Conservation (phyloP, 805 yeast genomes). For the Hanseniaspora singularis region DNA sequence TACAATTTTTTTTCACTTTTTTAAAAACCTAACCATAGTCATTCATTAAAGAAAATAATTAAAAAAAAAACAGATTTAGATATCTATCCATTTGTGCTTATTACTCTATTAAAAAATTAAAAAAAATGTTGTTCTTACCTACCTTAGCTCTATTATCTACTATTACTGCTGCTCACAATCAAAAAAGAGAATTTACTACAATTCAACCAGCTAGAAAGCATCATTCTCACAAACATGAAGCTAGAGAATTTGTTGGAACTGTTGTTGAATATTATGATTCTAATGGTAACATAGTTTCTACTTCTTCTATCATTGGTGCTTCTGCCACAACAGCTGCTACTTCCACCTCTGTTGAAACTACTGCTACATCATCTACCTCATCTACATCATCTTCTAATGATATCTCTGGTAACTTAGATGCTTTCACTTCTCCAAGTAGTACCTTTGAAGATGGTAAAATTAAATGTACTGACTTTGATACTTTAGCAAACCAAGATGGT, state of each 20-base stretch:
- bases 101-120: background rate
- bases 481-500: constrained; percentile 44
- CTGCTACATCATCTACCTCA: constrained; percentile 24
- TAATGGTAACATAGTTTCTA: constrained; percentile 24
- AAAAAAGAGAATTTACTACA: constrained; percentile 23
- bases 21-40: constrained; percentile 5
- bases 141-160: constrained; percentile 19
- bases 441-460: constrained; percentile 60
- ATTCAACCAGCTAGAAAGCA: constrained; percentile 22
- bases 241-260: constrained; percentile 26
- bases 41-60: constrained; percentile 7
- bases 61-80: too few relatives aligned
- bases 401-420: constrained; percentile 26
- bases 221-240: constrained; percentile 20
- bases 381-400: constrained; percentile 24
- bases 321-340: constrained; percentile 22
- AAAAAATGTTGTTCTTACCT: constrained; percentile 14
- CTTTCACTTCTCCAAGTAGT: constrained; percentile 31
- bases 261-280: constrained; percentile 23
- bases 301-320: constrained; percentile 21
- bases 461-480: constrained; percentile 57
- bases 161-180: constrained; percentile 22
- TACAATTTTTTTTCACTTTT: too few relatives aligned
- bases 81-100: too few relatives aligned
- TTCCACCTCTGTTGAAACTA: constrained; percentile 25